A percentile compares a stretch with the other conserved stretches of the same genome.
phyloP scores from a whole-genome alignment of 495 filamentous ascomycete genomes.

The Aspergillus steynii region DNA sequence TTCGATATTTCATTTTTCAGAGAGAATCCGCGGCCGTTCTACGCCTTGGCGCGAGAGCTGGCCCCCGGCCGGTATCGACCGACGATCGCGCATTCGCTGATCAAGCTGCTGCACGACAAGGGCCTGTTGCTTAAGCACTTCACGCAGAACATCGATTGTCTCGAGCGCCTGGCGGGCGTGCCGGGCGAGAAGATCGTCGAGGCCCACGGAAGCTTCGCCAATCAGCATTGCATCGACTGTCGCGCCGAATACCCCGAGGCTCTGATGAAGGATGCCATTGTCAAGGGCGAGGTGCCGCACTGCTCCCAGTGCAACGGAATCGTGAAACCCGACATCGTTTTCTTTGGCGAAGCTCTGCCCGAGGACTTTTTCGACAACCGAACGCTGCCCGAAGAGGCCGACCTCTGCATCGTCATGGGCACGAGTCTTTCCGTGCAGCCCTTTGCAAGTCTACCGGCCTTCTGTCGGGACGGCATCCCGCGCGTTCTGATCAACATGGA shows the following conservation, averaged over 20 bases:
- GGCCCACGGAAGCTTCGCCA: slow-evolving; percentile 93
- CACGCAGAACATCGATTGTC: slow-evolving; percentile 96
- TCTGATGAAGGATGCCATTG: slow-evolving; percentile 68
- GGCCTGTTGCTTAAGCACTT: slow-evolving; percentile 80
- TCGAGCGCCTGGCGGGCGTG: slow-evolving; percentile 86
- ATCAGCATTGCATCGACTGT: slow-evolving; percentile 89
- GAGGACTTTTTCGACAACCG: slow-evolving; percentile 63
- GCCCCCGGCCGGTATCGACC: slow-evolving; percentile 91
- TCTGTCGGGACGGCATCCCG: slow-evolving; percentile 61
- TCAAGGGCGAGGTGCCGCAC: slow-evolving; percentile 61
- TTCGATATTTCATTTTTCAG: slow-evolving; percentile 91
- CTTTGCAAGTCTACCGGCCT: slow-evolving; percentile 75
- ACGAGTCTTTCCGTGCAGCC: slow-evolving; percentile 88
- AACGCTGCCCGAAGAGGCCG: slow-evolving; percentile 58
- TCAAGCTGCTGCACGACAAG: slow-evolving; percentile 73
- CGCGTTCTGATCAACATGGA: slow-evolving; percentile 88
- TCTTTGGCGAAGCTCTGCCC: slow-evolving; percentile 90
- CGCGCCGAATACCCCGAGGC: slow-evolving; percentile 66
- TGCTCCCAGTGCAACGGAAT: slow-evolving; percentile 74
- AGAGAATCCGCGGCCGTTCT: slow-evolving; percentile 84
- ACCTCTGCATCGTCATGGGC: slow-evolving; percentile 87
- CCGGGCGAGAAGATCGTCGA: slow-evolving; percentile 81
- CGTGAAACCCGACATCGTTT: slow-evolving; percentile 97
- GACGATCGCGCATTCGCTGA: slow-evolving; percentile 79
- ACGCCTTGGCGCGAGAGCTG: slow-evolving; percentile 83